Percentiles rank a stretch among this genome's conserved stretches.
Conservation (phyloP, 805 yeast genomes). For the Ogataea paradorogensis region DNA sequence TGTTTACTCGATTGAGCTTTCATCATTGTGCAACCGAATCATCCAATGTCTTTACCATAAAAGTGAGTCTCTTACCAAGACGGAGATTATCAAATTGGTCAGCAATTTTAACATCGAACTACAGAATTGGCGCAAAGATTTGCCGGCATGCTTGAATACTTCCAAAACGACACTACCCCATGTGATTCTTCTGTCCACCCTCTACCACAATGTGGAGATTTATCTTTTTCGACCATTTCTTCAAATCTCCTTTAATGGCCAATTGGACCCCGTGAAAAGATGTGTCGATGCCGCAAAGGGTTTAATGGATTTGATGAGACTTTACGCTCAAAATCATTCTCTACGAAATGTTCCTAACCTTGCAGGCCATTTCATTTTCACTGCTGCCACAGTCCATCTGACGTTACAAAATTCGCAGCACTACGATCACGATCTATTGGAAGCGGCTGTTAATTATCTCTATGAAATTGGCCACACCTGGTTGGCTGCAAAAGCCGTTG, state of each 20-base stretch:
- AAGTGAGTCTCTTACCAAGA: neutral
- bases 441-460: neutral
- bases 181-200: neutral
- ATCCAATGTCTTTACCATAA: neutral
- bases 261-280: neutral
- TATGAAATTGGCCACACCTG: constrained; percentile 2
- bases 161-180: neutral
- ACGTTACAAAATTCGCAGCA: neutral
- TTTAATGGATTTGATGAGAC: neutral
- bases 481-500: neutral
- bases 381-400: constrained; percentile 4
- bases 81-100: neutral
- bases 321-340: neutral
- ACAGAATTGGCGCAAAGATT: neutral
- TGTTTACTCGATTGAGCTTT: constrained; percentile 3
- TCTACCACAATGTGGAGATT: constrained; percentile 1
- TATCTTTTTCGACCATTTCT: constrained; percentile 4
- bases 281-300: neutral
- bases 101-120: neutral
- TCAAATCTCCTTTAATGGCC: neutral
- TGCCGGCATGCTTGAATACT: neutral
- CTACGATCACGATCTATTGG: neutral
- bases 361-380: constrained; percentile 1
- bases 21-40: neutral
- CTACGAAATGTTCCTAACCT: neutral